Conservation (phyloP, 1,284 basidiomycete species). For the Sporisorium iseilematis-ciliati region DNA sequence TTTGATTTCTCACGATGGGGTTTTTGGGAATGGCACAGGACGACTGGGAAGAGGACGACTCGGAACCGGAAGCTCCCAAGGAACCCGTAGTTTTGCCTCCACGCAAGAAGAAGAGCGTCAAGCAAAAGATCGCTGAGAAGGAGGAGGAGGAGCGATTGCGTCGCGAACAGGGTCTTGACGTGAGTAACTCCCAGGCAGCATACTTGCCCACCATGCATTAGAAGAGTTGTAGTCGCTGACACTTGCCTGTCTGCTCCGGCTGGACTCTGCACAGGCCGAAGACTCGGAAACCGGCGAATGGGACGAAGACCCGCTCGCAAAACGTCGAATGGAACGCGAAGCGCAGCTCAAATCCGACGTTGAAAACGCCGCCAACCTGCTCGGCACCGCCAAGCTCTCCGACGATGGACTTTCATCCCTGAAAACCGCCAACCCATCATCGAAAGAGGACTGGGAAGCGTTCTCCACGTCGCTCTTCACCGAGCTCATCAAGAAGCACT, state of each 20-base stretch:
- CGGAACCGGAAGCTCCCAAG: constrained; percentile 51
- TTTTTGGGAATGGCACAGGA: constrained; percentile 36
- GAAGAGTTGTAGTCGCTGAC: too few relatives aligned
- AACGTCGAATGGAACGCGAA: constrained; percentile 52
- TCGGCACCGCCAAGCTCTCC: constrained; percentile 58
- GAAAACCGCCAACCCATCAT: constrained; percentile 46
- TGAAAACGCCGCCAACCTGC: constrained; percentile 64
- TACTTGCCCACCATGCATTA: too few relatives aligned
- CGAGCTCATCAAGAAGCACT: constrained; percentile 57
- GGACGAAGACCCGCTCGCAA: constrained; percentile 57
- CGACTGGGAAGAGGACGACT: constrained; percentile 68
- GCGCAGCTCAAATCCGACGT: constrained; percentile 65
- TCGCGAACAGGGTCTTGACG: constrained; percentile 47
- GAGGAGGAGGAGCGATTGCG: constrained; percentile 60
- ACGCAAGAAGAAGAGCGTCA: constrained; percentile 66
- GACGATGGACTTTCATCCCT: constrained; percentile 43
- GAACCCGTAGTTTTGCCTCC: constrained; percentile 43
- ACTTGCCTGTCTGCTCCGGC: too few relatives aligned
- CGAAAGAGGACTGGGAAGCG: constrained; percentile 66
- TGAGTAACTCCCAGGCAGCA: too few relatives aligned
- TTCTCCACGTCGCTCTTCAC: constrained; percentile 51
- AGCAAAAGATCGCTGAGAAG: constrained; percentile 67
- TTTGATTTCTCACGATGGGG: too few relatives aligned
- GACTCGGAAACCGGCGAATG: constrained; percentile 47
- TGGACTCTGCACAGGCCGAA: constrained; percentile 3